These are phyloP conservation scores for Ophiocordyceps polyrhachis-furcata DNA, from an alignment of 2,329 filamentous ascomycete genomes.

Conservation along the genomic window DNA sequence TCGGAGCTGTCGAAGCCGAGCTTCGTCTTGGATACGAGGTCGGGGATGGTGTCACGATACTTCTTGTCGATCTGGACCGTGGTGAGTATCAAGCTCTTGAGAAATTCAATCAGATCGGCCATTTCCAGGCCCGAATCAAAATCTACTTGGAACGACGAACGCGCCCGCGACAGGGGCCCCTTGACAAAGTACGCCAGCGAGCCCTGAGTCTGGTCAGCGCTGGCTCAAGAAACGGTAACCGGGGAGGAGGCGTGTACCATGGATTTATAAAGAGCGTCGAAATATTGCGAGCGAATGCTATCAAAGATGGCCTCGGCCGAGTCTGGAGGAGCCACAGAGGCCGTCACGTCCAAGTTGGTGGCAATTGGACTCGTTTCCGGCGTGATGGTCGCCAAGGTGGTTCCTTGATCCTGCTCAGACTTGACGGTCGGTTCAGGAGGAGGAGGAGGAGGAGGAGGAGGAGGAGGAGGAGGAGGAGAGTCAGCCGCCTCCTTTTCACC, in stretches of 20 bases:
- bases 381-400: not conserved
- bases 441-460: too few relatives aligned
- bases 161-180: constrained; percentile 56
- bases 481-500: constrained; percentile 7
- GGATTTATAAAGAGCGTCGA: constrained; percentile 42
- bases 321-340: constrained; percentile 12
- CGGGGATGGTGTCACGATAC: constrained; percentile 51
- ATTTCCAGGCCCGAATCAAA: constrained; percentile 41
- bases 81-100: constrained; percentile 49
- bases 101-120: constrained; percentile 44
- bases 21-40: constrained; percentile 38
- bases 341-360: not conserved
- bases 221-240: constrained; percentile 10
- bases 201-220: constrained; percentile 27
- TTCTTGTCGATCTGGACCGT: constrained; percentile 59
- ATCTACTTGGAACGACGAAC: constrained; percentile 49
- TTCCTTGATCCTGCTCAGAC: constrained; percentile 4
- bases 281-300: constrained; percentile 38
- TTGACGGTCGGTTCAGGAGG: constrained; percentile 3
- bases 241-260: constrained; percentile 23
- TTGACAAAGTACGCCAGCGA: constrained; percentile 73
- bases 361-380: not conserved
- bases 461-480: too few relatives aligned
- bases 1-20: constrained; percentile 37
- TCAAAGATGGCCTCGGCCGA: constrained; percentile 36